These are phyloP conservation scores for Alnus rubra DNA, from an alignment of 306 rosid genomes.

Conservation along the genomic window DNA sequence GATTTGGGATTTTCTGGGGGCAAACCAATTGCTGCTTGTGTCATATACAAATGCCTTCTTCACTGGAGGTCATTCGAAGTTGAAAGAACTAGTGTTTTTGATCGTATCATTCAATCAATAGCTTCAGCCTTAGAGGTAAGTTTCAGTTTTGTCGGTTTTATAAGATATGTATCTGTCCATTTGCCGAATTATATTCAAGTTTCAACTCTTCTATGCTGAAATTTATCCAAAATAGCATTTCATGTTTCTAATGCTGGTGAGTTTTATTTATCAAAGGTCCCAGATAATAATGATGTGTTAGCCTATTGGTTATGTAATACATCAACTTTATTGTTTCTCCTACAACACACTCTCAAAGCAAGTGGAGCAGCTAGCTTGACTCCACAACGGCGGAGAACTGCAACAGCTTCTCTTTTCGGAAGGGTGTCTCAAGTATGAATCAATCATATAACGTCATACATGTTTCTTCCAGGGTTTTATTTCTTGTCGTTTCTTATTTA, in stretches of 20 bases:
- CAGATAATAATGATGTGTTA: conserved; percentile 79
- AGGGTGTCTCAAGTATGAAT: conserved; percentile 96
- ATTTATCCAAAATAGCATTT: conserved; percentile 18
- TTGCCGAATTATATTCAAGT: conserved; percentile 7
- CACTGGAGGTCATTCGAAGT: conserved; percentile 99
- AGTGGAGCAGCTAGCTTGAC: conserved; percentile 99
- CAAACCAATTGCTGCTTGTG: conserved; percentile 92
- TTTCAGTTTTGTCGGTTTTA: conserved; percentile 21
- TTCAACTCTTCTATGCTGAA: conserved; percentile 13
- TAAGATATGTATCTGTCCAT: background rate
- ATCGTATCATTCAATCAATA: conserved; percentile 91
- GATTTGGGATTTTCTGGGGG: conserved; percentile 98
- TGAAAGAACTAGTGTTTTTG: conserved; percentile 92
- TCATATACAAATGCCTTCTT: conserved; percentile 96
- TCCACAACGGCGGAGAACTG: conserved; percentile 92
- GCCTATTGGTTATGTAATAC: conserved; percentile 98
- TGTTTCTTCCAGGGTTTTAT: conserved; percentile 7
- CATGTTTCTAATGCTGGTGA: conserved; percentile 32
- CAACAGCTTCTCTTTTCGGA: conserved; percentile 94
- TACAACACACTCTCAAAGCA: conserved; percentile 99
- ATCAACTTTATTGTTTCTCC: conserved; percentile 88
- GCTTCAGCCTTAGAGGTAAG: conserved; percentile 95
- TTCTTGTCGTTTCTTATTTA: conserved; percentile 4
- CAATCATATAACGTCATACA: conserved; percentile 27
- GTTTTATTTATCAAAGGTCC: conserved; percentile 60